These are phyloP conservation scores for Aspergillus floridensis DNA, from an alignment of 2,329 filamentous ascomycete genomes.

Conservation along the genomic window DNA sequence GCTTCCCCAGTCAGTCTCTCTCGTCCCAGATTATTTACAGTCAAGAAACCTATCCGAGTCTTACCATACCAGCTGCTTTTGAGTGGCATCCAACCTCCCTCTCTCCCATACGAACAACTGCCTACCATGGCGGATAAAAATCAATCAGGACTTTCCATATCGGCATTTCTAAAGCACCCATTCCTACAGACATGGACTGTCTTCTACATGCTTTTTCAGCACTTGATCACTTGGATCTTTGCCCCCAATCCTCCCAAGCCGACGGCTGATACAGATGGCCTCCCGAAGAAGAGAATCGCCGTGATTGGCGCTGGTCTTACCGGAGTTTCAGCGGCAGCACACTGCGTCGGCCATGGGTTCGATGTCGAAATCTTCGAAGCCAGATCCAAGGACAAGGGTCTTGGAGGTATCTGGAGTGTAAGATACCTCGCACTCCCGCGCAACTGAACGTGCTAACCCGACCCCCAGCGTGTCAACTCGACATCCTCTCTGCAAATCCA, in stretches of 20 bases:
- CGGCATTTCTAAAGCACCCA: constrained; percentile 27
- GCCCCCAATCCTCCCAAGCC: constrained; percentile 67
- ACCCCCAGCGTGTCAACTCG: constrained; percentile 67
- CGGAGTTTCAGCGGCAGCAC: constrained; percentile 72
- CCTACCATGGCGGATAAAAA: neutral
- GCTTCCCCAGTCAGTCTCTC: neutral
- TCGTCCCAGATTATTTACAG: neutral
- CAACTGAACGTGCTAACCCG: constrained; percentile 2
- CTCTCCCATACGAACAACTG: neutral
- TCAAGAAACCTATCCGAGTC: neutral
- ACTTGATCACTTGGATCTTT: constrained; percentile 50
- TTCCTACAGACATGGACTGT: constrained; percentile 31
- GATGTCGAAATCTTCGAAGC: constrained; percentile 78
- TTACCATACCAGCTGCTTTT: neutral
- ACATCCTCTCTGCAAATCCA: constrained; percentile 82
- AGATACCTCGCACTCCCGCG: constrained; percentile 25
- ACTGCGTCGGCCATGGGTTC: constrained; percentile 82
- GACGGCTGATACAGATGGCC: constrained; percentile 51
- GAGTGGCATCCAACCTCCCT: neutral
- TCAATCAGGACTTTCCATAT: constrained; percentile 16
- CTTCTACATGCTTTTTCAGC: constrained; percentile 32
- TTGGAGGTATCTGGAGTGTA: constrained; percentile 81
- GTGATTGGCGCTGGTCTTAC: constrained; percentile 72
- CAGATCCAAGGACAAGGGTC: constrained; percentile 57
- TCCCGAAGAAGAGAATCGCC: constrained; percentile 57